Evolutionary conservation across 2,329 filamentous ascomycete species (phyloP).

Genomic region (Curvularia spicifera): DNA sequence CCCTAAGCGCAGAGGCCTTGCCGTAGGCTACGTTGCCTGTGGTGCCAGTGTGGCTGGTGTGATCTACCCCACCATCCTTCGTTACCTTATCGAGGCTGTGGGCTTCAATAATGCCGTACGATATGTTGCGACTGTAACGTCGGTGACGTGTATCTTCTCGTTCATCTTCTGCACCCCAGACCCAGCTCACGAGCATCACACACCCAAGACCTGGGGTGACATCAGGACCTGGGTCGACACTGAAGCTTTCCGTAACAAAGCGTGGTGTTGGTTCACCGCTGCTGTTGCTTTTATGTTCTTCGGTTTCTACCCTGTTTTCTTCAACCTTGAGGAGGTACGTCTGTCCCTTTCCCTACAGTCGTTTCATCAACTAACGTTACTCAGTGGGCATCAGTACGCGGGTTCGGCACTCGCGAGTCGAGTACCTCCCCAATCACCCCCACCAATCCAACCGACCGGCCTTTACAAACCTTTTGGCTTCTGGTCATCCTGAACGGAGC

Average conservation of each 20-base stretch:
- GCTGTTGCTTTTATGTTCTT: conserved; percentile 58
- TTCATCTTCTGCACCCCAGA: conserved; percentile 54
- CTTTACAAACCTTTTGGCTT: conserved; percentile 57
- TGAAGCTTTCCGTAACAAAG: conserved; percentile 52
- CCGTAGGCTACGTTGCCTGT: conserved; percentile 58
- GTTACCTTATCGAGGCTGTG: conserved; percentile 50
- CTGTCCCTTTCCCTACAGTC: neutral
- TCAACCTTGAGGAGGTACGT: conserved; percentile 59
- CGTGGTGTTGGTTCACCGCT: conserved; percentile 55
- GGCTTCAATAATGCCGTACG: conserved; percentile 57
- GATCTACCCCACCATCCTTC: conserved; percentile 57
- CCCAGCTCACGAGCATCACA: conserved; percentile 49
- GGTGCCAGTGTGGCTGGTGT: conserved; percentile 58
- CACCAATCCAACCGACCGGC: conserved; percentile 30
- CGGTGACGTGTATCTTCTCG: conserved; percentile 51
- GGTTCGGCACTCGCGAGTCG: conserved; percentile 50
- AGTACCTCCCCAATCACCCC: conserved; percentile 16
- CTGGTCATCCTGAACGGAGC: conserved; percentile 59
- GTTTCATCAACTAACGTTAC: conserved; percentile 20
- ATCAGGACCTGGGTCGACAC: conserved; percentile 54
- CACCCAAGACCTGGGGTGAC: conserved; percentile 49
- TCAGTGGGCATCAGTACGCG: conserved; percentile 54
- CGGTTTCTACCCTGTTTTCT: conserved; percentile 61
- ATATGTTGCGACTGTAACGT: conserved; percentile 52
- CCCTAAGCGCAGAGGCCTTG: conserved; percentile 54